Base-by-base conservation (phyloP, 1,284 basidiomycete species). In the Ganoderma resinaceum region DNA sequence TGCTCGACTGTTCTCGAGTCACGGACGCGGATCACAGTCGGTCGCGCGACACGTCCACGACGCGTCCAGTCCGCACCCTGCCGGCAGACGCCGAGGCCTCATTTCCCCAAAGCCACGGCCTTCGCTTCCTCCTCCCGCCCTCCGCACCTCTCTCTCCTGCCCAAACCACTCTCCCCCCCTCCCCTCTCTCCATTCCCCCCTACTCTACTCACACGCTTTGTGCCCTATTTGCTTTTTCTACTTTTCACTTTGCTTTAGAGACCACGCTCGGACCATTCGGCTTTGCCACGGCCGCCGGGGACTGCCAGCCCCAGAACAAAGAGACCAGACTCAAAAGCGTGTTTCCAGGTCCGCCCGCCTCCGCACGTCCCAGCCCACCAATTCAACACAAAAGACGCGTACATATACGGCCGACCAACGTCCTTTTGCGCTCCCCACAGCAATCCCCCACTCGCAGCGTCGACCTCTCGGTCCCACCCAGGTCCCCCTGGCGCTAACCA, bases 11-110 rank as follows among this genome's bases (percentile, higher is more conserved):
- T 60, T 38, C 23, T 38, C 35, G 35, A 60, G 33, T 58, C 35
- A 37, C 14, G 35, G 58, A 60, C 23, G 57, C 55, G 42, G 63
- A 66, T 57, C 60, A 55, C 65, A 62, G 60, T 46, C 52, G n/a
- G 61, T 38, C 63, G 66, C 63, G 59, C 52, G 59, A 46, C 63
- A 65, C 61, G 70, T 66, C 68, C 63, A 65, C 61, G 70, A 67
- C 68, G 70, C 70, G 68, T 69, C 70, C 63, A 69, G 68, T 57
- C 66, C 66, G 70, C 68, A 63, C 67, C 66, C 65, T 67, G 70
- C 68, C 70, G 70, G 58, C 23, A 60, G 58, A 60, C n/a, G 58
- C 58, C 58, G 58, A 40, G 61, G 53, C 46, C 31, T 62, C 61
- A 66, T 66, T 67, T 62, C 61, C 52, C 70, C 63, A 55, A 61